phyloP scores from a whole-genome alignment of 768 basidiomycete species.

The Phlebiopsis gigantea region DNA sequence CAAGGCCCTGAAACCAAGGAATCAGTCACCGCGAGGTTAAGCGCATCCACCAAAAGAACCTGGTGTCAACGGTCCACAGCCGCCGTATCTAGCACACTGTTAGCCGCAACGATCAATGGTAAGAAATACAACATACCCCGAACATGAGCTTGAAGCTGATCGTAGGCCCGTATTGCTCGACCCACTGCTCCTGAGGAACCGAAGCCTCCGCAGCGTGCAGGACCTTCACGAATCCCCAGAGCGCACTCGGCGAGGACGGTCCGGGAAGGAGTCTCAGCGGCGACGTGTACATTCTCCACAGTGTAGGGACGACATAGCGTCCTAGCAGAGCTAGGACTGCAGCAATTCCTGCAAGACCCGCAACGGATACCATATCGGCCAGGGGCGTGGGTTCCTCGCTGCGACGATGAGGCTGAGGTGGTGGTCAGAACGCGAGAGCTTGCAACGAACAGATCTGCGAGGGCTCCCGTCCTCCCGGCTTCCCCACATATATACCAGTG shows the following conservation, averaged over 20 bases:
- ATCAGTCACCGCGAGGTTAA: no score
- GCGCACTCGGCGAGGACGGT: conserved; percentile 36
- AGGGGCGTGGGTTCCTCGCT: no score
- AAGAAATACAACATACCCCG: conserved; percentile 29
- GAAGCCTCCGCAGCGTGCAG: conserved; percentile 35
- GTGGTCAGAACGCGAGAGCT: no score
- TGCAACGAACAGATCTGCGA: no score
- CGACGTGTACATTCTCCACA: conserved; percentile 20
- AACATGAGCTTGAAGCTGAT: conserved; percentile 39
- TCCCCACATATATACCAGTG: no score
- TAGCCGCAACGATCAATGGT: background rate
- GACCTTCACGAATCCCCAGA: conserved; percentile 46
- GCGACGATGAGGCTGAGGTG: no score
- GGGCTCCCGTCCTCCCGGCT: no score
- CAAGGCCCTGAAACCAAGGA: conserved; percentile 44
- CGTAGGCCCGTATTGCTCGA: conserved; percentile 40
- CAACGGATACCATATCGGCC: background rate
- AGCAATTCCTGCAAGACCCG: background rate
- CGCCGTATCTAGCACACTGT: conserved; percentile 25
- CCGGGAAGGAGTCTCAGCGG: conserved; percentile 47
- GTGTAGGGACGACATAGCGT: background rate
- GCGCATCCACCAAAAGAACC: no score
- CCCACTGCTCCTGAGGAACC: conserved; percentile 42
- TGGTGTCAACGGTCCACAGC: conserved; percentile 54
- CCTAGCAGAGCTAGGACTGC: background rate